Base-by-base conservation (phyloP, 1,284 basidiomycete genomes). In the Veloporphyrellus conicus region DNA sequence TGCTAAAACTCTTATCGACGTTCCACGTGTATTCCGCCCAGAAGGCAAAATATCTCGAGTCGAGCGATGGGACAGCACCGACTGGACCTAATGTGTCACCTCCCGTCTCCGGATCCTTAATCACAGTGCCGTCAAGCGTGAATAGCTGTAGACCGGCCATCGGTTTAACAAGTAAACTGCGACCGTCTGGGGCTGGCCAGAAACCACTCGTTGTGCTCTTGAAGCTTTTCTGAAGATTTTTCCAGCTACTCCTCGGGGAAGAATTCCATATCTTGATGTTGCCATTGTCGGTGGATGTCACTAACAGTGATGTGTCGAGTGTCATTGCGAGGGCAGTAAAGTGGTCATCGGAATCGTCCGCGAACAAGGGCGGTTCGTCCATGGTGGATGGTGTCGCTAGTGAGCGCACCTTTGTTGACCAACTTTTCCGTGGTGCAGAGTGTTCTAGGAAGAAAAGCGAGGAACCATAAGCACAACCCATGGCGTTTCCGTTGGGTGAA, bases 11-110 rank as follows among this genome's bases (percentile, higher is more conserved):
- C 4, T 20, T 3, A 37, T 60, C 47, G 7, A 56, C 4, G 34
- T 50, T 60, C 58, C 57, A 58, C 4, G 29, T 11, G 23, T 59
- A 59, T 29, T 54, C 45, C 16, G 54, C 47, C 59, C 56, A 61
- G 22, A 48, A 59, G 8, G 54, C 59, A 45, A 61, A 51, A 25
- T 53, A 61, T 40, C 42, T 41, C 15, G 54, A 61, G 38, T 61
- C 56, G 11, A 49, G 56, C 2, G 59, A 59, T 38, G 53, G 27
- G 10, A 56, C 41, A 25, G 34, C 56, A 7, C 46, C 50, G 6
- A 32, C 40, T 18, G n/a, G 15, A 25, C 25, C 14, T 6, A 52
- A 45, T 4, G 10, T 10, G 32, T 59, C 55, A 3, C 57, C 57
- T 11, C 56, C 51, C 7, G 55, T 56, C 29, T 58, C 58, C 32